Conservation (phyloP, 2,329 filamentous ascomycete species). For the Arthrobotrys sinensis region DNA sequence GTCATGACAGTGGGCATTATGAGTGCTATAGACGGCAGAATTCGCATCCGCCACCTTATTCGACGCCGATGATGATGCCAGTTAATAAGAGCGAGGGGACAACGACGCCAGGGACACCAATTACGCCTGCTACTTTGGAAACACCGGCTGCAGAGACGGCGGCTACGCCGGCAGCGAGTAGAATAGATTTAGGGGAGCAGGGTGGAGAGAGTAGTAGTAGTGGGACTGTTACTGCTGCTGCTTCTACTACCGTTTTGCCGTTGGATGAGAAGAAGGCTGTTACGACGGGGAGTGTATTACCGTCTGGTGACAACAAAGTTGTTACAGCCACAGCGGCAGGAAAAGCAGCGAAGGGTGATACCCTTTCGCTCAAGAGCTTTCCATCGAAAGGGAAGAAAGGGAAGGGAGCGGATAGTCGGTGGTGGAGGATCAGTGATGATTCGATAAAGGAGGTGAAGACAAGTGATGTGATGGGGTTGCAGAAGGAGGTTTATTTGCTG, state of each 20-base stretch:
- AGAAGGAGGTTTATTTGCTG: constrained; percentile 93
- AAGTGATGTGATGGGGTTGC: constrained; percentile 90
- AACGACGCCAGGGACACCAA: constrained; percentile 58
- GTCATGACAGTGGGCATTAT: constrained; percentile 96
- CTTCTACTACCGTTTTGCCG: constrained; percentile 20
- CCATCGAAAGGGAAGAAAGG: constrained; percentile 66
- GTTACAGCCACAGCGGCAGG: constrained; percentile 29
- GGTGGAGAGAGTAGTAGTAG: constrained; percentile 10
- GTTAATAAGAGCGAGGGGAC: constrained; percentile 64
- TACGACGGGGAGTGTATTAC: not conserved
- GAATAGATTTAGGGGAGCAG: not conserved
- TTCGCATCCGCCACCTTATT: constrained; percentile 79
- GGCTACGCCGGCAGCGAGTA: constrained; percentile 15
- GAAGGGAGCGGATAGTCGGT: constrained; percentile 77
- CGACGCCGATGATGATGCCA: constrained; percentile 77
- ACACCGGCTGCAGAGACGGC: constrained; percentile 14
- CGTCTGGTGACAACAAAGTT: not conserved
- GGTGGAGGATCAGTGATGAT: constrained; percentile 99
- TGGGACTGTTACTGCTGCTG: not conserved
- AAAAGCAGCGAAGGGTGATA: constrained; percentile 21
- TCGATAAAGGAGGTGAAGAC: constrained; percentile 96
- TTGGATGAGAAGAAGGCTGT: constrained; percentile 12
- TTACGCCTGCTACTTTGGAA: constrained; percentile 62
- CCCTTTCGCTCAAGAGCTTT: constrained; percentile 43
- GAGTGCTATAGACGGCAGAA: constrained; percentile 94